Base-by-base conservation (phyloP, 768 basidiomycete species). In the Paxillus involutus region DNA sequence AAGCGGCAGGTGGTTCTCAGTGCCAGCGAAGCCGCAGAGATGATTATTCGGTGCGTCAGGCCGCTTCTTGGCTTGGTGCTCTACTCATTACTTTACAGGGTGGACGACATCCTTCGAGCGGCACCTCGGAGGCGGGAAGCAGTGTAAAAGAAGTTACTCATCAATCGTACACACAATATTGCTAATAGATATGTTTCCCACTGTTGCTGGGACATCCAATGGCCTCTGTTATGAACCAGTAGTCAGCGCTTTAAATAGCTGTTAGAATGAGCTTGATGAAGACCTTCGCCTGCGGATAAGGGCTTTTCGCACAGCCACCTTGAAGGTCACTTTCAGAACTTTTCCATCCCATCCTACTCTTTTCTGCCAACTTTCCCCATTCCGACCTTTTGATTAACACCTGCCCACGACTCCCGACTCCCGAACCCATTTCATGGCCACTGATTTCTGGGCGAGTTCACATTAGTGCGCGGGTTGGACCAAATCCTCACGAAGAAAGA, bases 1-100 rank as follows among this genome's bases (percentile, higher is more conserved):
- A 99, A 99, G 77, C 79, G 88, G 39, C 95, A 98, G 72, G 95
- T 98, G 1, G 88, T 99, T 4, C 73, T 91, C 44, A 96, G 93
- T 65, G 95, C 97, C 1, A 92, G 86, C 53, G 97, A 99, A 69
- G 97, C 95, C 16, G 89, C 93, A 2, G 97, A 98, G 78, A 98
- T 98, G 96, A 98, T 99, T 61, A 82, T 99, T 59, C 83, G 96
- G 89, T 90, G 73, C 26, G 83, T 70, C 16, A 9, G 9, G 2
- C 8, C 36, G 46, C 47, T 17, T 46, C 37, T 19, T 40, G 52
- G 42, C 9, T 9, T 5, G 19, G 37, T 48, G 45, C 10, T 47
- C 40, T 51, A 37, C 47, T 58, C 45, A 59, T 53, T 36, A 32
- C 11, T 47, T 29, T 47, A 9, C 53, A 94, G 91, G 51, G 94